These are phyloP conservation scores for Imleria badia DNA, from an alignment of 768 basidiomycete genomes.

Conservation along the genomic window DNA sequence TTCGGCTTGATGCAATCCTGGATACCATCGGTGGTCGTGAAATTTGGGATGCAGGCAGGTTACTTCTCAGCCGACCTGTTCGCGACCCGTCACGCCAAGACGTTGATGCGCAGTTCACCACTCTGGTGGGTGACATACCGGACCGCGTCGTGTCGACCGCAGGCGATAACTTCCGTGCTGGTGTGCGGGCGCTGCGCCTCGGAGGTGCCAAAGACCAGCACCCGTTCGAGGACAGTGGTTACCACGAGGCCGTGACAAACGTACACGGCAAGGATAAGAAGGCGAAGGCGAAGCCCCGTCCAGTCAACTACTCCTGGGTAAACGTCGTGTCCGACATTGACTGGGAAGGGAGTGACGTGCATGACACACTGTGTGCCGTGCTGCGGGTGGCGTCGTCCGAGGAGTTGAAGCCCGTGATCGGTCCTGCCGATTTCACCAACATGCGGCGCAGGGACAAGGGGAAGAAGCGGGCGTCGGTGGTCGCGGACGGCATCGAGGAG, in stretches of 20 bases:
- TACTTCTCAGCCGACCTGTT: conserved; percentile 47
- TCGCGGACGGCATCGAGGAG: conserved; percentile 19
- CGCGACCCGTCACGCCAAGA: conserved; percentile 30
- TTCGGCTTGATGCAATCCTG: conserved; percentile 72
- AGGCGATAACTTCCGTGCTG: conserved; percentile 71
- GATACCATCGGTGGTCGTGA: conserved; percentile 82
- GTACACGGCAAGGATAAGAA: conserved; percentile 29
- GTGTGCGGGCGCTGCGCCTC: conserved; percentile 57
- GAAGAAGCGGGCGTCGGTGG: conserved; percentile 21
- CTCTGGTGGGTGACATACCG: conserved; percentile 71
- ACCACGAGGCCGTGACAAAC: conserved; percentile 20
- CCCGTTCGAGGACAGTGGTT: conserved; percentile 26
- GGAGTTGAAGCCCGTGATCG: conserved; percentile 29
- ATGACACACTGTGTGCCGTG: conserved; percentile 46
- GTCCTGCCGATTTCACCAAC: conserved; percentile 21
- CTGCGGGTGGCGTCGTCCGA: conserved; percentile 38
- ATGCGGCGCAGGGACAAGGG: conserved; percentile 24
- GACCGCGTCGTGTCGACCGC: conserved; percentile 65
- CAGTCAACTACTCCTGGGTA: conserved; percentile 81
- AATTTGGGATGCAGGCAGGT: conserved; percentile 73
- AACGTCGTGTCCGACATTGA: conserved; percentile 78
- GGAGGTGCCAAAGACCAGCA: conserved; percentile 30
- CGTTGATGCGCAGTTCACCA: conserved; percentile 63
- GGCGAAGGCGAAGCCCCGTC: conserved; percentile 35
- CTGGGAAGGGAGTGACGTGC: conserved; percentile 76